A percentile compares a stretch with the other conserved stretches of the same genome.
phyloP scores from a whole-genome alignment of 2,329 filamentous ascomycete genomes.

The Penicillium sp. region DNA sequence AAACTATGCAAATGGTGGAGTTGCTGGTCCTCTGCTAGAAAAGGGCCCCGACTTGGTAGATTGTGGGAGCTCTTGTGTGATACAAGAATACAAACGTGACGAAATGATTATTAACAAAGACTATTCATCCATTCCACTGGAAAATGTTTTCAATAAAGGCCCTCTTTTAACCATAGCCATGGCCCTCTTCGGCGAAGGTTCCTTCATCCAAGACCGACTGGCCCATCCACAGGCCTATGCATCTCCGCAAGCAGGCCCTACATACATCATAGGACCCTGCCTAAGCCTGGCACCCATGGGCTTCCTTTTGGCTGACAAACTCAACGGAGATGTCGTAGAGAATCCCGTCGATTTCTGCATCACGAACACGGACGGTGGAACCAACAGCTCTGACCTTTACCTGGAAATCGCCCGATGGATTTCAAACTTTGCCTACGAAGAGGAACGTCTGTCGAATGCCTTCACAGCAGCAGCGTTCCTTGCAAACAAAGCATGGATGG shows the following conservation, averaged over 20 bases:
- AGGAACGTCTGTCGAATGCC: slow-evolving; percentile 8
- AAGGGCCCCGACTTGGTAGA: neutral
- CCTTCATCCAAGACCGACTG: slow-evolving; percentile 6
- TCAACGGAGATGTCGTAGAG: neutral
- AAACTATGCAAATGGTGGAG: slow-evolving; percentile 24
- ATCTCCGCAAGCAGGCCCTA: neutral
- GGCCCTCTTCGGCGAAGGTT: slow-evolving; percentile 9
- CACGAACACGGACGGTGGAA: neutral
- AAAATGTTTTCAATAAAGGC: neutral
- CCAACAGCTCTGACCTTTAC: neutral
- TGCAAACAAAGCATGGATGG: slow-evolving; percentile 14
- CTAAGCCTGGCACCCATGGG: neutral
- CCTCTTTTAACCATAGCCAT: slow-evolving; percentile 15
- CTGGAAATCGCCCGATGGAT: neutral
- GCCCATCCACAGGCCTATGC: neutral
- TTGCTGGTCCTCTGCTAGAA: slow-evolving; percentile 13
- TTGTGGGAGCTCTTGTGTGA: neutral
- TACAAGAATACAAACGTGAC: too few species aligned
- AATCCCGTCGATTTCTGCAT: neutral
- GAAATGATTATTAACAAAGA: neutral
- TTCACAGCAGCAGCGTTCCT: slow-evolving; percentile 16
- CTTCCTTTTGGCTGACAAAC: neutral
- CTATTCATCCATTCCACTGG: neutral
- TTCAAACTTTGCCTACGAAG: neutral
- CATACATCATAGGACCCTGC: neutral